Base-by-base conservation (phyloP, 352 stramenopile genomes). In the Pythium apleroticum region DNA sequence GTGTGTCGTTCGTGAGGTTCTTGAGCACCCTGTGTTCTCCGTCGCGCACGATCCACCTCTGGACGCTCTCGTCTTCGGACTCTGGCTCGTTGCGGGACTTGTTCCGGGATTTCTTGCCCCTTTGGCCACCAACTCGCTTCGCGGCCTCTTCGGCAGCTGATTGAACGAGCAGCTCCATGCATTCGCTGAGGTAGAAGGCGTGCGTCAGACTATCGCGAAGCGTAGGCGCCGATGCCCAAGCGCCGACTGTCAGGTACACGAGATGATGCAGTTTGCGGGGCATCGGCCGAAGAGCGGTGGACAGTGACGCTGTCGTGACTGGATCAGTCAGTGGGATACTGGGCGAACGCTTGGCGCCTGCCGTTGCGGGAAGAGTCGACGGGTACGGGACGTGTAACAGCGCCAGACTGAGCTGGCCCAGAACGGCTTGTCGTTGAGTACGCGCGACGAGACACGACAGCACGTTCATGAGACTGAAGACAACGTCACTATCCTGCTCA, bases 1-100 rank as follows among this genome's bases (percentile, higher is more conserved):
- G 69, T 4, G 82, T 87, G 28, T 81, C 72, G 60, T 84, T 80
- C 10, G 79, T 89, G 56, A 93, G 55, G 31, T 68, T 90, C 62
- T 87, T 87, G 7, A 93, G 60, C 24, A 88, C 70, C 14, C 80
- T 65, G 52, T 93, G 84, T 35, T 90, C 76, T 25, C 84, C 84
- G 50, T 83, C 66, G 1, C 52, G 27, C 15, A 81, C 74, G 14
- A 75, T 39, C 60, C 63, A 75, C 30, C 54, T 50, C 8, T 69
- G 55, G 4, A 72, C 35, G 12, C 74, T 61, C 31, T 80, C 72
- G 15, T 80, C 68, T 59, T 70, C 69, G 22, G 68, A 52, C 19
- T 75, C 65, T 6, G 65, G 68, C 27, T 81, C 72, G n/a, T 61
- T 61, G n/a, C 61, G 43, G n/a, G 52, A 58, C 37, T 67, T 48